Conservation (phyloP, 2,329 filamentous ascomycete genomes). For the Phyllosticta paracitricarpa region DNA sequence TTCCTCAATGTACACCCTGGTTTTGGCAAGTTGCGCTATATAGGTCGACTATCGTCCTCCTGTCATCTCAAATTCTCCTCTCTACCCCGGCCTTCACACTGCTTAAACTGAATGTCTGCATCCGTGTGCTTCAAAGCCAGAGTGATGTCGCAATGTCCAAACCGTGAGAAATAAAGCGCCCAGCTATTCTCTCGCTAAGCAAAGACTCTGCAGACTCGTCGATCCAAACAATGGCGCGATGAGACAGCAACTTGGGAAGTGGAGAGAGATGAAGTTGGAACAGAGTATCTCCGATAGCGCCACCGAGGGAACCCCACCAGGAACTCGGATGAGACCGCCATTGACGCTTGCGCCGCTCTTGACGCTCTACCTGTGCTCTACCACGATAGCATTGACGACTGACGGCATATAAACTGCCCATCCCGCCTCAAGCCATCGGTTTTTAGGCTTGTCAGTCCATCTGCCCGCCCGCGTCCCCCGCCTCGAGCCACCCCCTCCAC, state of each 20-base stretch:
- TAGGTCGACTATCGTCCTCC: too few relatives aligned
- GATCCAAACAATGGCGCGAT: not conserved
- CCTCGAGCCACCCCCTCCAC: not conserved
- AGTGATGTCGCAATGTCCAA: too few relatives aligned
- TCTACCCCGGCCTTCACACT: too few relatives aligned
- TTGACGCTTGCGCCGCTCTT: constrained; percentile 11
- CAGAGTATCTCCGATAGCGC: not conserved
- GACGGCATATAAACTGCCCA: not conserved
- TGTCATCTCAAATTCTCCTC: too few relatives aligned
- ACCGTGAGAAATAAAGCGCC: too few relatives aligned
- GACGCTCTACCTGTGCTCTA: constrained; percentile 2
- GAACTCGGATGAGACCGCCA: constrained; percentile 4
- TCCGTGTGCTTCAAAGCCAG: too few relatives aligned
- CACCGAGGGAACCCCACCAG: not conserved
- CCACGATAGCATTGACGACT: not conserved
- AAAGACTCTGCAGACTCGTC: not conserved
- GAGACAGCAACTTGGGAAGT: not conserved
- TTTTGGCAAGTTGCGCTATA: too few relatives aligned
- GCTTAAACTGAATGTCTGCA: too few relatives aligned
- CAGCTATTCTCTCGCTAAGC: too few relatives aligned
- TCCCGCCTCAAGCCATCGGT: not conserved
- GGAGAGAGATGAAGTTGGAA: not conserved
- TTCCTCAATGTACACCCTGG: too few relatives aligned
- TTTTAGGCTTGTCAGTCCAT: constrained; percentile 1
- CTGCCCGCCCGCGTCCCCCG: not conserved